Conservation (phyloP, 306 rosid species). For the Lotus japonicus region DNA sequence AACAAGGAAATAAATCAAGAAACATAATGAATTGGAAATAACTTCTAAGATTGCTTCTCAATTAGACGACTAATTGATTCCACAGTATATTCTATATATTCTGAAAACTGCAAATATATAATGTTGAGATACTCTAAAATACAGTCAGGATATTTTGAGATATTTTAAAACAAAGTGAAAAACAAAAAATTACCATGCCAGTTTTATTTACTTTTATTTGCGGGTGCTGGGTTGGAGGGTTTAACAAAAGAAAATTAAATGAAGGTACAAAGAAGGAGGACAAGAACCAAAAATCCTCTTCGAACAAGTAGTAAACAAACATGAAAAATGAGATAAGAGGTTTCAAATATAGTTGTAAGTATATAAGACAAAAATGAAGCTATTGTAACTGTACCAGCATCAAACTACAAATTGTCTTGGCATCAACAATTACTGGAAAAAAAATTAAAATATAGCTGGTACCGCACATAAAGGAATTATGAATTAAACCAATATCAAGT, state of each 20-base stretch:
- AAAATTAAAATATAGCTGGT: neutral
- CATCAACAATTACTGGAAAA: neutral
- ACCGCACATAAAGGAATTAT: neutral
- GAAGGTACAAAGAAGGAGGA: neutral
- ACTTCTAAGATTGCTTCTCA: neutral
- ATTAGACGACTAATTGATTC: neutral
- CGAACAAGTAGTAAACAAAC: neutral
- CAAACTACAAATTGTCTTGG: neutral
- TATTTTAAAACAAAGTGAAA: neutral
- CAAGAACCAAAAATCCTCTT: neutral
- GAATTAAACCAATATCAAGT: neutral
- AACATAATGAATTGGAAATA: neutral
- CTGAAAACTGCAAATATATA: neutral
- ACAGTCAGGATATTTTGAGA: neutral
- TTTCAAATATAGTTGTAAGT: neutral
- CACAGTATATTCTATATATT: neutral
- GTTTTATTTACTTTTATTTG: too few species aligned
- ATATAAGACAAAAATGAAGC: neutral
- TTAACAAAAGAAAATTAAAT: too few species aligned
- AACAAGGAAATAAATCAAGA: neutral
- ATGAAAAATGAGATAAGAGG: neutral
- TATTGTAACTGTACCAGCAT: neutral
- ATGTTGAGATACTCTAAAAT: neutral
- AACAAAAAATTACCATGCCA: neutral
- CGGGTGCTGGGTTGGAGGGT: neutral